These are phyloP conservation scores for Xylaria telfairii DNA, from an alignment of 495 filamentous ascomycete genomes.

Conservation along the genomic window DNA sequence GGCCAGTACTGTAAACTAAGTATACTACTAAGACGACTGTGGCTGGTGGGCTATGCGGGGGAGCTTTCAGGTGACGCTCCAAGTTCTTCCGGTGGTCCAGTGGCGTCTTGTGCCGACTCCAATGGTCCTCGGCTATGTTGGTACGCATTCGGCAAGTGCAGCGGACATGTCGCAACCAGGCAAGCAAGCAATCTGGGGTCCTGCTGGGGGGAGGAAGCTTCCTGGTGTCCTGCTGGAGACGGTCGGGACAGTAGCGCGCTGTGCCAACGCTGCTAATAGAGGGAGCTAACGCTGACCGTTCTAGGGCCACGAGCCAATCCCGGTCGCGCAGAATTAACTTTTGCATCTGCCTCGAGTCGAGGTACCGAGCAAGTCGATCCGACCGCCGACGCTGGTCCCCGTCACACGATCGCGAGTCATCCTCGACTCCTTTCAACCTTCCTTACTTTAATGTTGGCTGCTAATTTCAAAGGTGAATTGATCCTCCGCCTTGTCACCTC, in stretches of 20 bases:
- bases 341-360: slow-evolving; percentile 11
- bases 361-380: slow-evolving; percentile 18
- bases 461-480: background rate
- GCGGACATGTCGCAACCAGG: background rate
- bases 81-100: slow-evolving; percentile 24
- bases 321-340: slow-evolving; percentile 9
- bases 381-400: slow-evolving; percentile 11
- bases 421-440: slow-evolving; percentile 6
- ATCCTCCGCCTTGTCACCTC: background rate
- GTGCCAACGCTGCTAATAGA: background rate
- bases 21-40: no score
- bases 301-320: slow-evolving; percentile 13
- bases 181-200: slow-evolving; percentile 9
- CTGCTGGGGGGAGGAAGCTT: background rate
- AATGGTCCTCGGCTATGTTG: slow-evolving; percentile 25
- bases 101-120: slow-evolving; percentile 7
- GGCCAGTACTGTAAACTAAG: no score
- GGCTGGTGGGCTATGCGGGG: slow-evolving; percentile 4
- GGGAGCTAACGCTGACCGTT: slow-evolving; percentile 1
- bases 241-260: background rate
- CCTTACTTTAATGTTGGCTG: background rate
- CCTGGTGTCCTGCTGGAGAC: background rate
- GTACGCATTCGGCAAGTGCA: slow-evolving; percentile 26
- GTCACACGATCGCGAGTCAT: slow-evolving; percentile 24
- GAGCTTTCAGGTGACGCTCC: background rate